Percentiles rank a stretch among this genome's conserved stretches.
Evolutionary conservation across 768 basidiomycete species (phyloP).

Genomic region (Lactarius evosmus): DNA sequence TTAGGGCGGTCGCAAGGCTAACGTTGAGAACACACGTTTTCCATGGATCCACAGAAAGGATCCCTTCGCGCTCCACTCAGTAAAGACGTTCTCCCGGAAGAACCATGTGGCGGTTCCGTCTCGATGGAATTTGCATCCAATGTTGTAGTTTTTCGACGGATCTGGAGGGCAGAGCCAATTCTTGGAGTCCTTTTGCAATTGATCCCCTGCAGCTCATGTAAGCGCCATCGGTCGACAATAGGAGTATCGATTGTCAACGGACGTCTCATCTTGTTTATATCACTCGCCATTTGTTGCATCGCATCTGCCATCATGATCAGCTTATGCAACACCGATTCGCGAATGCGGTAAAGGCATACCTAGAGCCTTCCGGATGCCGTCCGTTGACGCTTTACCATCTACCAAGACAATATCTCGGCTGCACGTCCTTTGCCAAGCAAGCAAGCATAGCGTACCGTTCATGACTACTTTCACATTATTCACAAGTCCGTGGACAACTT

Average conservation of each 20-base stretch:
- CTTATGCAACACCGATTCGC: neutral
- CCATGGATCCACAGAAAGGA: slow-evolving; percentile 10
- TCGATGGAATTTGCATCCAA: neutral
- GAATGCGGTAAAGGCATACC: neutral
- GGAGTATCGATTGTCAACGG: neutral
- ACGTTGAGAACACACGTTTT: slow-evolving; percentile 1
- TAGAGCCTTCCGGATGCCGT: neutral
- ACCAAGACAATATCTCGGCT: neutral
- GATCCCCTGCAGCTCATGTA: neutral
- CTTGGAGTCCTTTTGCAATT: neutral
- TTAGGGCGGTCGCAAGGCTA: neutral
- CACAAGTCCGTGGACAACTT: slow-evolving; percentile 2
- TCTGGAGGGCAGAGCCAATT: slow-evolving; percentile 16
- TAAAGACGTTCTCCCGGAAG: neutral
- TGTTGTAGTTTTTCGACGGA: slow-evolving; percentile 9
- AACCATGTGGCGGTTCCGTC: slow-evolving; percentile 5
- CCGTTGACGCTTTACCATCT: neutral
- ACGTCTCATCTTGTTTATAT: neutral
- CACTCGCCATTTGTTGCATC: neutral
- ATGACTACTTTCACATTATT: slow-evolving; percentile 3
- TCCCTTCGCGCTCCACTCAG: neutral
- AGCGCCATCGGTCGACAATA: neutral
- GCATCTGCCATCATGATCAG: neutral
- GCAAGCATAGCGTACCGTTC: neutral
- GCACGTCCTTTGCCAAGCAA: neutral